Base-by-base conservation (phyloP, 1,284 basidiomycete species). In the Xerocomus minutiporus region DNA sequence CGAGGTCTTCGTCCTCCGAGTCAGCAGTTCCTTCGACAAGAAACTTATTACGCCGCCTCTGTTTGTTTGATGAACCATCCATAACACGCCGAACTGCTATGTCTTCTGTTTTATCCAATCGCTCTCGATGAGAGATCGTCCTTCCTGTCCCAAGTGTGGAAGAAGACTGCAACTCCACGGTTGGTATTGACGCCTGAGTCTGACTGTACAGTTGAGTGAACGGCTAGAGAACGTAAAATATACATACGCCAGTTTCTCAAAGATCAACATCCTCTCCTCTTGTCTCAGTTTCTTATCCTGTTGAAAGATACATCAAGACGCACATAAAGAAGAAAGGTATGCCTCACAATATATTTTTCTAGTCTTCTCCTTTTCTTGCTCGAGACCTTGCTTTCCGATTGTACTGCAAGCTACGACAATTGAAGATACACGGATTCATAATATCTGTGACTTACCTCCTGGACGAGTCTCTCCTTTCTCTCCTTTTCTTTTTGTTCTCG, bases 261-360 rank as follows among this genome's bases (percentile, higher is more conserved):
- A 81, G 6, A 93, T 75, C 20, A 76, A 67, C 2, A 81, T 64
- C 43, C 90, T 80, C 58, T 91, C 88, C 61, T 93, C 91, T 66
- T 91, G 89, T 70, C 86, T 89, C 45, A 93, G 71, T 69, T 92
- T 92, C 71, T 92, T 92, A 50, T 90, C 86, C 89, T 92, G 59
- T 42, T 49, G 23, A 45, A 23, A 31, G 40, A 43, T 29, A 42
- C 8, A 25, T 45, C 45, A 47, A 38, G 15, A 34, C 39, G 31
- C n/a, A 5, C 13, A 25, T 45, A 25, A 17, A 45, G 51, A 26
- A 43, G 35, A 46, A 1, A 31, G n/a, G 20, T 20, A 35, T 15
- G 5, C 66, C 79, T 58, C 52, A 89, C 89, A 59, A 93, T 91
- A 61, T 91, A 93, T 62, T 90, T 91, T 59, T 93, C 91, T 9